Conservation (phyloP, 441 rosid species). For the Raphanus hybrid region DNA sequence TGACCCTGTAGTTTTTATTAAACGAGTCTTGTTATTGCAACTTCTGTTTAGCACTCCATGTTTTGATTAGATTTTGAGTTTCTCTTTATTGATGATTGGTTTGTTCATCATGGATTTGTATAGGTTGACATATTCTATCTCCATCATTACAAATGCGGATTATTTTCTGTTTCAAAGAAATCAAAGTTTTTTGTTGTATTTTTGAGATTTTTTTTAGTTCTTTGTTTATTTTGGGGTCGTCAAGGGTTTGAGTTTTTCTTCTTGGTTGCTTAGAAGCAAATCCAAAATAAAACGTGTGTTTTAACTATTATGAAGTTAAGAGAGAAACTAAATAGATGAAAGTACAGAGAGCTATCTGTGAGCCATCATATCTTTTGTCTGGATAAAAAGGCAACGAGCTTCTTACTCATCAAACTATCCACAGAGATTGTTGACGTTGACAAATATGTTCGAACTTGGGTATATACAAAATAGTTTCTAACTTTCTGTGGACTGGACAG, state of each 20-base stretch:
- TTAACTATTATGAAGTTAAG: too few species aligned
- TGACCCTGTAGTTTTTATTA: too few species aligned
- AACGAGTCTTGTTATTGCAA: too few species aligned
- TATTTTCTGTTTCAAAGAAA: not conserved
- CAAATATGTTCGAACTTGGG: slow-evolving; percentile 41
- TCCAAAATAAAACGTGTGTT: too few species aligned
- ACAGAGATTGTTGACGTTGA: slow-evolving; percentile 64
- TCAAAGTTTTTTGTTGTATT: not conserved
- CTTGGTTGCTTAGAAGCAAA: too few species aligned
- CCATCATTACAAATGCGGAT: not conserved
- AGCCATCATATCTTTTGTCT: not conserved
- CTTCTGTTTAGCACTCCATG: not conserved
- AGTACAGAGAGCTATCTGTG: slow-evolving; percentile 54
- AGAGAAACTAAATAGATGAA: slow-evolving; percentile 39
- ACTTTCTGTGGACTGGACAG: slow-evolving; percentile 46
- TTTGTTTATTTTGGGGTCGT: not conserved
- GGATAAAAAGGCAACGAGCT: slow-evolving; percentile 47
- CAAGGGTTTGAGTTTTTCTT: too few species aligned
- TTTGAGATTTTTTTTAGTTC: not conserved
- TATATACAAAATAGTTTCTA: slow-evolving; percentile 51
- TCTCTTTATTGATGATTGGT: not conserved
- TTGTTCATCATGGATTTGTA: not conserved
- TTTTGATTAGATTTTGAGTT: not conserved
- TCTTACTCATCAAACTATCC: slow-evolving; percentile 53
- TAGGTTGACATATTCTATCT: not conserved